A percentile compares a stretch with the other conserved stretches of the same genome.
Evolutionary conservation across 495 filamentous ascomycete genomes (phyloP).

Genomic region (Podospora australis): DNA sequence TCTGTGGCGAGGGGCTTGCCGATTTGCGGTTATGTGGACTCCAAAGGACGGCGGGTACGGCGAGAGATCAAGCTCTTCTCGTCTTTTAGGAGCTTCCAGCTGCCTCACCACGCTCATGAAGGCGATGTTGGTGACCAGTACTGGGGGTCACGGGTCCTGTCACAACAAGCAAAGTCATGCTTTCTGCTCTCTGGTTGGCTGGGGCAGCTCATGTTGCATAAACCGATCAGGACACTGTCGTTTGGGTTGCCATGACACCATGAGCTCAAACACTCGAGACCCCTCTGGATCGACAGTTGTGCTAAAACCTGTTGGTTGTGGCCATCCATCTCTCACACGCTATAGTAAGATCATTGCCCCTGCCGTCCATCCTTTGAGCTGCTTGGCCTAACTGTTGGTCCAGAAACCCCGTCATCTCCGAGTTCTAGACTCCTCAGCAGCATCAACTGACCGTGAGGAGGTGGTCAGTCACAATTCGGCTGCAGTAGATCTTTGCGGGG

Average conservation of each 20-base stretch:
- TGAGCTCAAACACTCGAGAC: neutral
- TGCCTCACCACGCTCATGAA: neutral
- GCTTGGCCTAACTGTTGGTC: neutral
- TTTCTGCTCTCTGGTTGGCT: neutral
- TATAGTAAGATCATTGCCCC: constrained; percentile 7
- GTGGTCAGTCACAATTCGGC: neutral
- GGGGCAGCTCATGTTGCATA: no score
- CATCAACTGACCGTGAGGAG: neutral
- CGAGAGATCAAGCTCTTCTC: no score
- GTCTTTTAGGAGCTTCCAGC: neutral
- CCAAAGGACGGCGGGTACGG: no score
- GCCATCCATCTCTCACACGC: neutral
- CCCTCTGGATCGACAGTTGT: constrained; percentile 2
- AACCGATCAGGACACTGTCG: no score
- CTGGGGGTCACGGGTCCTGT: neutral
- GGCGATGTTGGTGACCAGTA: neutral
- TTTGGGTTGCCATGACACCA: no score
- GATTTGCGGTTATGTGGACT: no score
- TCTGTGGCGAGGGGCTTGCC: no score
- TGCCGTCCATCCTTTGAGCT: neutral
- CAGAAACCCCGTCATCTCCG: constrained; percentile 5
- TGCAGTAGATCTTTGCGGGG: neutral
- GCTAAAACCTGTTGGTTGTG: neutral
- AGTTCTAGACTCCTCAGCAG: neutral
- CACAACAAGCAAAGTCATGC: neutral